Base-by-base conservation (phyloP, 768 basidiomycete species). In the Boletus insuetus region DNA sequence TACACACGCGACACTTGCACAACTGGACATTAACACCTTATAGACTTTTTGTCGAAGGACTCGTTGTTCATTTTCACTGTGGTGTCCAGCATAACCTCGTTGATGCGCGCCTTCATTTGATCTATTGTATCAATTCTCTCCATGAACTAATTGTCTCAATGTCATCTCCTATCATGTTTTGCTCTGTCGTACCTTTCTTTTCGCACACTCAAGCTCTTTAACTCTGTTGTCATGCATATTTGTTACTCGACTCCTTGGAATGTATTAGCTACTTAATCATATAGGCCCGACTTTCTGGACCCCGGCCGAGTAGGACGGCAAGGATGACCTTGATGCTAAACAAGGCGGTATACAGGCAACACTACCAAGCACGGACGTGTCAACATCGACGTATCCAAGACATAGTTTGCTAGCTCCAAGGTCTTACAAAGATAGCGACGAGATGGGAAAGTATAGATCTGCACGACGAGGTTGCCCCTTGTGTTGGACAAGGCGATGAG, bases 121-220 rank as follows among this genome's bases (percentile, higher is more conserved):
- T 52, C 26, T 59, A 60, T 24, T 54, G 49, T 61, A 61, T 49
- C 38, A 19, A 54, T 51, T 42, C 53, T 44, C 37, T 46, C 20
- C 37, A 49, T 9, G 38, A 49, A 11, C 39, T 52, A 49, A 61
- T 52, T 20, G 3, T 20, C 24, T 38, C 39, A 44, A 43, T 52
- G 46, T 40, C 43, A 22, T 61, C 24, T 17, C 20, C 20, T 26
- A 20, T 50, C 43, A 16, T 41, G 19, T 35, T 42, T 53, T 50
- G 54, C 32, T 59, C n/a, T 61, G 63, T 42, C 50, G 17, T 45
- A 29, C 35, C 31, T 44, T 10, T 41, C 43, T 4, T 38, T 38
- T n/a, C 44, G 40, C 35, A 39, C 48, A 31, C 43, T 14, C 31
- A 3, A 53, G 24, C 26, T 26, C 38, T 17, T 37, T 55, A 50